Evolutionary conservation across 768 basidiomycete species (phyloP), one percentile per base, ranked within the genome.

Genomic region (Termitomyces sp.): DNA sequence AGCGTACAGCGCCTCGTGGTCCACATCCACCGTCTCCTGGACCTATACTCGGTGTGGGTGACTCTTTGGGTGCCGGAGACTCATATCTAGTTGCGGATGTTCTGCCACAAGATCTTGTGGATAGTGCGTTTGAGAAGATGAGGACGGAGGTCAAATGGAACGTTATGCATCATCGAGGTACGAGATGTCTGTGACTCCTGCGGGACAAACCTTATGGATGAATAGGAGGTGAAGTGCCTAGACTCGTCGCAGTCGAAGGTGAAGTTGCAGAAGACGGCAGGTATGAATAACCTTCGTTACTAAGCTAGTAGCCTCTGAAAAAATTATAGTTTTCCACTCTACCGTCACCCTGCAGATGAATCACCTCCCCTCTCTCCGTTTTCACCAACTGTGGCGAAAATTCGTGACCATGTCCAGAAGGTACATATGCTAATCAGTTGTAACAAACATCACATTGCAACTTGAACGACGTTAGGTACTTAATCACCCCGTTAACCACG

Each of bases 281-380:
- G 77, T 73, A 54, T 45, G 64, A 36, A 40, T 36, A 4, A 14
- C 18, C n/a, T 13, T 22, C 9, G 50, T 44, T 40, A 10, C 30
- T 38, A 43, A 33, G 28, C 38, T 36, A 38, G 47, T 32, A 30
- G 51, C 47, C 28, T 18, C 28, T 43, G 26, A 46, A 22, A 33
- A 46, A 26, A 32, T 7, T 20, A 2, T 58, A 90, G 87, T 64
- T 85, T 83, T 66, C 90, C 91, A 5, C 77, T 92, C 53, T 93
- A 92, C 69, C 84, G 91, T 35, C 89, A 92, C 67, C 91, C 91
- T 14, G 82, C 89, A 3, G 90, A 93, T 67, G 81, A 86, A 63
- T 88, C 88, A 0, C 90, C 90, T 28, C 79, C 82, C 2, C 76
- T 91, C 30, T 70, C 72, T 13, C 79, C 81, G 1, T 92, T 90